A percentile compares a stretch with the other conserved stretches of the same genome.
These are phyloP conservation scores for Trypanosoma congolense DNA, from an alignment of 208 protist species.

Conservation along the genomic window DNA sequence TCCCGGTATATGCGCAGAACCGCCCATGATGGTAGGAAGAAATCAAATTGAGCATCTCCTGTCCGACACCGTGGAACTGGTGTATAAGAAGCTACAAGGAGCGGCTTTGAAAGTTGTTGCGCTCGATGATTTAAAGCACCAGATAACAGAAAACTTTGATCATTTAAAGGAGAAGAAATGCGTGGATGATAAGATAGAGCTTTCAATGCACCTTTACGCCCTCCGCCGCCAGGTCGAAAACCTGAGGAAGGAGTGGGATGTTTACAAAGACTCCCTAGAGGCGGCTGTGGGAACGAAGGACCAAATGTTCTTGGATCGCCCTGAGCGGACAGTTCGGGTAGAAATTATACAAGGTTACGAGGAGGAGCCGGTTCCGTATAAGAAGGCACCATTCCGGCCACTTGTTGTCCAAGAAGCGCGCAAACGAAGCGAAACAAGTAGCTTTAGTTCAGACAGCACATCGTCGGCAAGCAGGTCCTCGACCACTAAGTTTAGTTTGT, in stretches of 20 bases:
- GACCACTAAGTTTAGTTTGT: not conserved
- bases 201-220: conserved; percentile 54
- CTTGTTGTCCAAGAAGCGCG: not conserved
- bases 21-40: conserved; percentile 12
- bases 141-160: conserved; percentile 30
- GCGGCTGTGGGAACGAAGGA: conserved; percentile 13
- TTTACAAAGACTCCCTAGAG: conserved; percentile 23
- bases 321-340: conserved; percentile 25
- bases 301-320: conserved; percentile 1
- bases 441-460: not conserved
- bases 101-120: conserved; percentile 45
- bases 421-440: not conserved
- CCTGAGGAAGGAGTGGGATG: conserved; percentile 22
- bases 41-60: conserved; percentile 9
- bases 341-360: conserved; percentile 59
- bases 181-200: conserved; percentile 36
- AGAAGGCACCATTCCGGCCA: conserved; percentile 39
- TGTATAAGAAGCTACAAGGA: conserved; percentile 44
- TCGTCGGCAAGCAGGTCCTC: not conserved
- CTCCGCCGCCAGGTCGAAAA: conserved; percentile 40
- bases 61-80: conserved; percentile 16
- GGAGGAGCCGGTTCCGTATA: conserved; percentile 43
- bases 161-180: conserved; percentile 1
- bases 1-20: not conserved
- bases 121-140: conserved; percentile 53